A percentile compares a stretch with the other conserved stretches of the same genome.
Conservation (phyloP, 352 stramenopile genomes). For the Globisporangium perplexum region DNA sequence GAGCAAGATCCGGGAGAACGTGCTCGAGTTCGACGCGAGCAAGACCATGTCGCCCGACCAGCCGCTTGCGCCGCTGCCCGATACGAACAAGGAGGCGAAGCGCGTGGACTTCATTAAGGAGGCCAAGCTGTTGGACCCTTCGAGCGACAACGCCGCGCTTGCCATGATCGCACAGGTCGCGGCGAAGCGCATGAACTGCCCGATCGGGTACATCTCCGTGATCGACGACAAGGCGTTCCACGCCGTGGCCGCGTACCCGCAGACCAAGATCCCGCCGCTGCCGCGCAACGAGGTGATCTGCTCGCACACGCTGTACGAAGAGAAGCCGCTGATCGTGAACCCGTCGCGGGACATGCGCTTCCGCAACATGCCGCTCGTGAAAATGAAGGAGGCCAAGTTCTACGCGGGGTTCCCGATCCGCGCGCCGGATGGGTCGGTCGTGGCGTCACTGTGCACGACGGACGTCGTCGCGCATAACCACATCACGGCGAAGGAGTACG, state of each 20-base stretch:
- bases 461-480: conserved; percentile 35
- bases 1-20: conserved; percentile 36
- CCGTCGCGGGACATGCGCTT: conserved; percentile 61
- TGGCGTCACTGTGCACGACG: conserved; percentile 43
- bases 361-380: conserved; percentile 27
- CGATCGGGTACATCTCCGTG: conserved; percentile 57
- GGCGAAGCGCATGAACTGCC: conserved; percentile 41
- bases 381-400: conserved; percentile 48
- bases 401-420: conserved; percentile 59
- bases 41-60: conserved; percentile 30
- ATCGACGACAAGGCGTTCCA: conserved; percentile 46
- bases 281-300: conserved; percentile 53
- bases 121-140: conserved; percentile 28
- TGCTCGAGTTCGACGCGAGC: conserved; percentile 30
- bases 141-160: conserved; percentile 43
- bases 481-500: conserved; percentile 63
- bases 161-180: conserved; percentile 52
- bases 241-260: conserved; percentile 37
- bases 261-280: conserved; percentile 23
- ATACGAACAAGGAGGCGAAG: conserved; percentile 27
- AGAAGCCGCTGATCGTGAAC: conserved; percentile 59
- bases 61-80: conserved; percentile 37
- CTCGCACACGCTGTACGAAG: conserved; percentile 47
- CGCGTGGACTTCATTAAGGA: conserved; percentile 42
- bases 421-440: conserved; percentile 36